A percentile compares a stretch with the other conserved stretches of the same genome.
phyloP scores from a whole-genome alignment of 2,329 filamentous ascomycete genomes.

The Colletotrichum tamarilloi region DNA sequence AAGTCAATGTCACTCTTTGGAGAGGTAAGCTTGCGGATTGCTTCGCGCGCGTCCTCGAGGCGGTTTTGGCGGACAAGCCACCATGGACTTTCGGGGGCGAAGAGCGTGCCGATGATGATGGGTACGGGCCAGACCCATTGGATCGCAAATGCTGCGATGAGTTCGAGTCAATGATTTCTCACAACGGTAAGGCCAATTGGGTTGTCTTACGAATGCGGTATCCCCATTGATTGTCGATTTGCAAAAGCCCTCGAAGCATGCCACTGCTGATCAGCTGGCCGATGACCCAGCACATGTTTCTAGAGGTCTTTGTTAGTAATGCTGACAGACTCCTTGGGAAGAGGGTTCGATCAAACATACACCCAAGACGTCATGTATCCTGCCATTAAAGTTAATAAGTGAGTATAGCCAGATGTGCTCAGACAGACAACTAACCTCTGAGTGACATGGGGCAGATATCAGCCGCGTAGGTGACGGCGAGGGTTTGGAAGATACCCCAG shows the following conservation, averaged over 20 bases:
- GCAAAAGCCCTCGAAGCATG: slow-evolving; percentile 47
- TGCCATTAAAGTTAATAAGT: not conserved
- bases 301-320: not conserved
- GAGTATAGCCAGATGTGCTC: slow-evolving; percentile 44
- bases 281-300: slow-evolving; percentile 55
- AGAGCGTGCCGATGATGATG: slow-evolving; percentile 35
- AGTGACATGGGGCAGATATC: slow-evolving; percentile 50
- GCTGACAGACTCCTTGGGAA: slow-evolving; percentile 37
- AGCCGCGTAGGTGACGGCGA: slow-evolving; percentile 51
- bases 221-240: slow-evolving; percentile 47
- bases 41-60: slow-evolving; percentile 37
- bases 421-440: slow-evolving; percentile 47
- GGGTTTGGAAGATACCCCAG: slow-evolving; percentile 47
- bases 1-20: slow-evolving; percentile 38
- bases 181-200: accelerated
- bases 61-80: slow-evolving; percentile 40
- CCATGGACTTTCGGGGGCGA: slow-evolving; percentile 41
- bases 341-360: slow-evolving; percentile 42
- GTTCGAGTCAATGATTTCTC: not conserved
- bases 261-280: slow-evolving; percentile 51
- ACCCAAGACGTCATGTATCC: slow-evolving; percentile 32
- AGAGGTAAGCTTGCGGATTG: slow-evolving; percentile 23
- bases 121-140: slow-evolving; percentile 39
- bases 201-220: slow-evolving; percentile 52
- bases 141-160: slow-evolving; percentile 44